A percentile compares a stretch with the other conserved stretches of the same genome.
These are phyloP conservation scores for Mycena belliarum DNA, from an alignment of 768 basidiomycete species.

Conservation along the genomic window DNA sequence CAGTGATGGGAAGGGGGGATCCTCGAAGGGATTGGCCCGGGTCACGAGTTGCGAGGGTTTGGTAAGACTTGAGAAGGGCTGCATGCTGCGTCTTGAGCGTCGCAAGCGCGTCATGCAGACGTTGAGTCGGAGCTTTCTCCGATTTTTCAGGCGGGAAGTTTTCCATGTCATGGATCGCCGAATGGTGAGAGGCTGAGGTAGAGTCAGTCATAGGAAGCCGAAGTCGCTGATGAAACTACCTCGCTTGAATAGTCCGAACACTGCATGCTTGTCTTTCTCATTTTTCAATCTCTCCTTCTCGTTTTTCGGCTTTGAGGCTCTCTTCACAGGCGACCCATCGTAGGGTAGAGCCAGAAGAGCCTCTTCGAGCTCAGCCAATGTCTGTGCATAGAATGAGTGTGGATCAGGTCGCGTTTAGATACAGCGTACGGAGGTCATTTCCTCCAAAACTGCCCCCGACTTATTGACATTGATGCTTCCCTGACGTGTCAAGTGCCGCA, in stretches of 20 bases:
- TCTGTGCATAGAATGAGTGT: constrained; percentile 37
- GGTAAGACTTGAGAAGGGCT: constrained; percentile 46
- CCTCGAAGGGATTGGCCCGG: constrained; percentile 27
- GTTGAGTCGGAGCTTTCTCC: constrained; percentile 30
- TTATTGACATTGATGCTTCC: constrained; percentile 48
- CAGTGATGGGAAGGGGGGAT: constrained; percentile 45
- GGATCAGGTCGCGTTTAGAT: background rate
- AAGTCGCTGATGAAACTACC: constrained; percentile 33
- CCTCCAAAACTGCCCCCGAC: constrained; percentile 56
- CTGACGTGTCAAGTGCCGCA: constrained; percentile 42
- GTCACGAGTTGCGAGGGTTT: constrained; percentile 33
- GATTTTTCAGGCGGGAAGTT: constrained; percentile 16
- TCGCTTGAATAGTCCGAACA: constrained; percentile 66
- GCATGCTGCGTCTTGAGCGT: constrained; percentile 62
- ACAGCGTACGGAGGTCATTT: constrained; percentile 63
- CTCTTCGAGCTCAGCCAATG: constrained; percentile 58
- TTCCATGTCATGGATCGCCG: constrained; percentile 24
- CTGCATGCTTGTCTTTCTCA: constrained; percentile 48
- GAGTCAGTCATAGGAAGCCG: background rate
- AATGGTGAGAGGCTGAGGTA: constrained; percentile 27
- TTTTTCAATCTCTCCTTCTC: constrained; percentile 53
- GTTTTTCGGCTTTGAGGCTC: constrained; percentile 32
- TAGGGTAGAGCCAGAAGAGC: constrained; percentile 47
- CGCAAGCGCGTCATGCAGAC: constrained; percentile 48
- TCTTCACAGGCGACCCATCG: constrained; percentile 36